phyloP scores from a whole-genome alignment of 371 early-diverging fungal species.

The Rhizopus microsporus region DNA sequence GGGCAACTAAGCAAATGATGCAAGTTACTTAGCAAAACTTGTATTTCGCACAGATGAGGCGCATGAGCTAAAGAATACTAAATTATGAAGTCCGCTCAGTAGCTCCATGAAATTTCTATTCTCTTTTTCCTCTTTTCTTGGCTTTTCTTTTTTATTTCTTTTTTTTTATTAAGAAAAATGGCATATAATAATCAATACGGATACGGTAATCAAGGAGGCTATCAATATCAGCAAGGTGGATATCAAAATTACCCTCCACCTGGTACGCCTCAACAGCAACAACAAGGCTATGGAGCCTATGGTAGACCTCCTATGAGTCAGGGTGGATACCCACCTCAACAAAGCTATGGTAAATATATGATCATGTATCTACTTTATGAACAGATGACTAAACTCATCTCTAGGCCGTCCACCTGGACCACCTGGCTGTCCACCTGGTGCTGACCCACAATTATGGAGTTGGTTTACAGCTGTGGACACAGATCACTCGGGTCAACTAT shows the following conservation, averaged over 20 bases:
- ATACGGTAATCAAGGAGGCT: slow-evolving; percentile 1
- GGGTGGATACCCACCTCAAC: slow-evolving; percentile 14
- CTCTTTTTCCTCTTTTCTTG: not conserved
- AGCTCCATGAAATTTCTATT: not conserved
- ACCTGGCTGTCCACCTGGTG: slow-evolving; percentile 36
- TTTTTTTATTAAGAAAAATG: slow-evolving; percentile 5
- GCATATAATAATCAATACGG: slow-evolving; percentile 14
- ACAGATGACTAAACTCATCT: not conserved
- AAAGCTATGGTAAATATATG: slow-evolving; percentile 11
- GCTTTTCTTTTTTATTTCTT: slow-evolving; percentile 1
- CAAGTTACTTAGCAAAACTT: no score
- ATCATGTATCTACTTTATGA: not conserved
- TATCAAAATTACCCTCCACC: slow-evolving; percentile 13
- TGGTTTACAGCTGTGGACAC: slow-evolving; percentile 82
- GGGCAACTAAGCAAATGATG: no score
- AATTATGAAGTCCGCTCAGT: not conserved
- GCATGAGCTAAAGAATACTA: not conserved
- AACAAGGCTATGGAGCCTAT: slow-evolving; percentile 4
- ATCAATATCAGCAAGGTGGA: slow-evolving; percentile 17
- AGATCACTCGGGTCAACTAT: slow-evolving; percentile 47
- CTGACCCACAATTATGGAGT: slow-evolving; percentile 55
- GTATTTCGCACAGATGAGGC: no score
- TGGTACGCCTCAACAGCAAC: slow-evolving; percentile 14
- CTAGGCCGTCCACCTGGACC: slow-evolving; percentile 18
- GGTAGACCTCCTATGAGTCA: slow-evolving; percentile 4